Percentiles rank a stretch among this genome's conserved stretches.
phyloP scores from a whole-genome alignment of 2,329 filamentous ascomycete genomes.

The Aspergillus ochraceoroseus region DNA sequence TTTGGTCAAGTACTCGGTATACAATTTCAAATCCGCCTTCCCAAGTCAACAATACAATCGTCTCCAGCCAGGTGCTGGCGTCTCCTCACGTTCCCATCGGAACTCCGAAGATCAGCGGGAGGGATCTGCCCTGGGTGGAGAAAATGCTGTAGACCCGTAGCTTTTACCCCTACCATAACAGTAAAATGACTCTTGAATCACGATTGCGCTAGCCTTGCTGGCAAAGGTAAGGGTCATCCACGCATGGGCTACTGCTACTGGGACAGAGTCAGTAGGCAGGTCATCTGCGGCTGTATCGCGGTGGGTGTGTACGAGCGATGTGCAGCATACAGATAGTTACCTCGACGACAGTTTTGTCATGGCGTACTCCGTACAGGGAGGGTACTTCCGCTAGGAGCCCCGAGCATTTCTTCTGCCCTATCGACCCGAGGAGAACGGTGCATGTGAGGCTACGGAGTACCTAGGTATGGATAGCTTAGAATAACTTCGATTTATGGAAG shows the following conservation, averaged over 20 bases:
- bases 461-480: neutral
- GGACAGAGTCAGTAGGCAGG: slow-evolving; percentile 14
- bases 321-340: slow-evolving; percentile 15
- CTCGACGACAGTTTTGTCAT: slow-evolving; percentile 6
- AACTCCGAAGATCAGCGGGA: too few relatives aligned
- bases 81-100: too few relatives aligned
- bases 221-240: slow-evolving; percentile 10
- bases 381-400: slow-evolving; percentile 9
- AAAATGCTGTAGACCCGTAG: neutral
- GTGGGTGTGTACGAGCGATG: slow-evolving; percentile 18
- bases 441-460: neutral
- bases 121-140: neutral
- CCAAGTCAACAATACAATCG: too few relatives aligned
- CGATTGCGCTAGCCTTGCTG: slow-evolving; percentile 6
- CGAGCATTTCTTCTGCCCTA: slow-evolving; percentile 7
- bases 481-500: too few relatives aligned
- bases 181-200: slow-evolving; percentile 9
- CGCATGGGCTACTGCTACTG: slow-evolving; percentile 12
- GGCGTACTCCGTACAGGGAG: too few relatives aligned
- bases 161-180: neutral
- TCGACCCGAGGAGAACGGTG: neutral
- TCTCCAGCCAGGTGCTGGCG: too few relatives aligned
- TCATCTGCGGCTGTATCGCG: slow-evolving; percentile 17
- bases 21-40: too few relatives aligned
- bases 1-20: too few relatives aligned